Percentiles rank a stretch among this genome's conserved stretches.
Conservation (phyloP, 257 asterid species). For the Pogostemon cablin region DNA sequence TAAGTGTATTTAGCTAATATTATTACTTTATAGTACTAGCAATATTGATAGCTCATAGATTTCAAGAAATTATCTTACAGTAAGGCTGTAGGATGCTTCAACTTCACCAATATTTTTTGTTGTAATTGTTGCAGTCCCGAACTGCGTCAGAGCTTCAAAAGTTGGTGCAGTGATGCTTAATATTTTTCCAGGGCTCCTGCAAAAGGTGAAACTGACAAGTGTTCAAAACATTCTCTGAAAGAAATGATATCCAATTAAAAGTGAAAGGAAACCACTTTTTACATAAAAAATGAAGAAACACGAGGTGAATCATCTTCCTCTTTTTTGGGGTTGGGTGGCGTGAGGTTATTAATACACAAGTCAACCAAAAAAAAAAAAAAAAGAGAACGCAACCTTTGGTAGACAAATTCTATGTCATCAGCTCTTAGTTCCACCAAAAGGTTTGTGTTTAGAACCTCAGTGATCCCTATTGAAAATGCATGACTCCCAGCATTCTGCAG, state of each 20-base stretch:
- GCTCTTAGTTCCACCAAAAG: conserved; percentile 91
- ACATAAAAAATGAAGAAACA: too few species aligned
- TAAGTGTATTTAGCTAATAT: not conserved
- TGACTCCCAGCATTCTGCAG: conserved; percentile 83
- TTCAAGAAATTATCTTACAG: conserved; percentile 50
- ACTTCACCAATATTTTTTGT: conserved; percentile 85
- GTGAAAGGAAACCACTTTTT: conserved; percentile 7
- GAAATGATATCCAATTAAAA: not conserved
- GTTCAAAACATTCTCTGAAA: conserved; percentile 11
- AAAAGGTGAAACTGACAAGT: conserved; percentile 21
- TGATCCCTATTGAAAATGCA: conserved; percentile 89
- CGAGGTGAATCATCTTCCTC: too few species aligned
- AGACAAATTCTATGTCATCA: conserved; percentile 91
- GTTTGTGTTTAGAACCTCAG: conserved; percentile 87
- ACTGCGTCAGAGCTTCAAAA: conserved; percentile 93
- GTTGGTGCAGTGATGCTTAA: conserved; percentile 73
- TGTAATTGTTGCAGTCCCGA: conserved; percentile 83
- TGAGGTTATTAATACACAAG: not conserved
- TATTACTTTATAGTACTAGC: not conserved
- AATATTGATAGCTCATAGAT: not conserved
- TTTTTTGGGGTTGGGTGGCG: too few species aligned
- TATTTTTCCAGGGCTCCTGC: conserved; percentile 95
- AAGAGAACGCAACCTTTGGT: conserved; percentile 63
- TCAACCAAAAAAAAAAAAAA: not conserved
- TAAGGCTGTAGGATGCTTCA: conserved; percentile 99